A percentile compares a stretch with the other conserved stretches of the same genome.
Evolutionary conservation across 495 filamentous ascomycete species (phyloP).

Genomic region (Penicillium silybi): DNA sequence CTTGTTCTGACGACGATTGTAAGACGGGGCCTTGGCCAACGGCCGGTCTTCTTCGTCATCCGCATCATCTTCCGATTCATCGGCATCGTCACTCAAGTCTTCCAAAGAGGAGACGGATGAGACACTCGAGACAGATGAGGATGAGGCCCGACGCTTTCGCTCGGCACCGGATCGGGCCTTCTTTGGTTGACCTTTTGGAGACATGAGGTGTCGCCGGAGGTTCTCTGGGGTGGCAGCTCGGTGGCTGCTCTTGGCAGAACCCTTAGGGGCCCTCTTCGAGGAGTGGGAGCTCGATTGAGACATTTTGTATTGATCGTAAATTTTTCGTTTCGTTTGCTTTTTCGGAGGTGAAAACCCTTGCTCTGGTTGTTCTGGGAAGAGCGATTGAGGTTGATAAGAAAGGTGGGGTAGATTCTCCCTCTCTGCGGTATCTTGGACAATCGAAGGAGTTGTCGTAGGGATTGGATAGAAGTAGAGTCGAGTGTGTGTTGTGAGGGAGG

Average conservation of each 20-base stretch:
- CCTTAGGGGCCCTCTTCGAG: slow-evolving; percentile 32
- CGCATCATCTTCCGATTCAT: slow-evolving; percentile 46
- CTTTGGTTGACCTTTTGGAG: slow-evolving; percentile 23
- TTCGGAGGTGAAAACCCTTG: background rate
- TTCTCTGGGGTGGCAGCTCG: slow-evolving; percentile 24
- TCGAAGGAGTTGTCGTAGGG: background rate
- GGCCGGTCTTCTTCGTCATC: slow-evolving; percentile 51
- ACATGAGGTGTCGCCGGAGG: slow-evolving; percentile 15
- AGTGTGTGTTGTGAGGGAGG: background rate
- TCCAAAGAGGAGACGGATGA: slow-evolving; percentile 41
- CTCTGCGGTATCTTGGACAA: background rate
- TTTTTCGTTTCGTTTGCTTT: background rate
- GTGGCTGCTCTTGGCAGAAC: slow-evolving; percentile 22
- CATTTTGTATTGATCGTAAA: slow-evolving; percentile 15
- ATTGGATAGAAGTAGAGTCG: background rate
- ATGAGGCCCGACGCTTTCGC: slow-evolving; percentile 38
- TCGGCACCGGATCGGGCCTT: slow-evolving; percentile 27
- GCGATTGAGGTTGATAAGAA: background rate
- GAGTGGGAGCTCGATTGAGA: slow-evolving; percentile 25
- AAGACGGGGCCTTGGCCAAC: slow-evolving; percentile 51
- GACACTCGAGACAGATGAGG: slow-evolving; percentile 41
- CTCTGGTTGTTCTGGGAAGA: background rate
- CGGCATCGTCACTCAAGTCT: slow-evolving; percentile 36
- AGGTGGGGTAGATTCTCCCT: background rate
- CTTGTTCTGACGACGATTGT: slow-evolving; percentile 34